A percentile compares a stretch with the other conserved stretches of the same genome.
Conservation (phyloP, 805 yeast species). For the Lipomyces mesembrius region DNA sequence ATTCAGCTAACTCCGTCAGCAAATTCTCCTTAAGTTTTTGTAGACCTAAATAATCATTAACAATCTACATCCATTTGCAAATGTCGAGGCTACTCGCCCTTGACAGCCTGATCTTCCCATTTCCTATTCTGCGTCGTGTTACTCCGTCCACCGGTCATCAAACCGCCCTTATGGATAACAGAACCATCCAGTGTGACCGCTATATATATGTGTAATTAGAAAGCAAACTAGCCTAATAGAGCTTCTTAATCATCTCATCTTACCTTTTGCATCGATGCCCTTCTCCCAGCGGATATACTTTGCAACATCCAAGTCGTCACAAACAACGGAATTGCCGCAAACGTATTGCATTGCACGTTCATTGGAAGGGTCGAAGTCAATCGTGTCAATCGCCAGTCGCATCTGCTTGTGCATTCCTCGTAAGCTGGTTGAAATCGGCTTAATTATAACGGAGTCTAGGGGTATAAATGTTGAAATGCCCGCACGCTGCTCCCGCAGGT, state of each 20-base stretch:
- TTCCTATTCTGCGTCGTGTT: constrained; percentile 53
- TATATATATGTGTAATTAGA: constrained; percentile 1
- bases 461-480: constrained; percentile 91
- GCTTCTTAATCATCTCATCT: background rate
- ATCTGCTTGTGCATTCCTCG: constrained; percentile 53
- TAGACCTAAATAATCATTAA: constrained; percentile 52
- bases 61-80: background rate
- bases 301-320: constrained; percentile 73
- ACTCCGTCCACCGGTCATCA: constrained; percentile 88
- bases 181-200: constrained; percentile 84
- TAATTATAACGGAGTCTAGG: constrained; percentile 70
- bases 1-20: constrained; percentile 55
- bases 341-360: constrained; percentile 81
- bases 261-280: constrained; percentile 58
- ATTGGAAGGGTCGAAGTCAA: constrained; percentile 66
- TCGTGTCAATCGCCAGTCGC: constrained; percentile 72
- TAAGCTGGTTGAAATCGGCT: constrained; percentile 57
- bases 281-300: constrained; percentile 70
- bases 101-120: constrained; percentile 64
- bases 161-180: constrained; percentile 79
- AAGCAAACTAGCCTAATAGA: background rate
- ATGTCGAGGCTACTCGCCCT: constrained; percentile 13
- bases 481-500: constrained; percentile 79
- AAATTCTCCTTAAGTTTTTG: constrained; percentile 57
- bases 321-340: constrained; percentile 77